A percentile compares a stretch with the other conserved stretches of the same genome.
Evolutionary conservation across 139 green algal species (phyloP).

Genomic region (Ostreobium quekettii): DNA sequence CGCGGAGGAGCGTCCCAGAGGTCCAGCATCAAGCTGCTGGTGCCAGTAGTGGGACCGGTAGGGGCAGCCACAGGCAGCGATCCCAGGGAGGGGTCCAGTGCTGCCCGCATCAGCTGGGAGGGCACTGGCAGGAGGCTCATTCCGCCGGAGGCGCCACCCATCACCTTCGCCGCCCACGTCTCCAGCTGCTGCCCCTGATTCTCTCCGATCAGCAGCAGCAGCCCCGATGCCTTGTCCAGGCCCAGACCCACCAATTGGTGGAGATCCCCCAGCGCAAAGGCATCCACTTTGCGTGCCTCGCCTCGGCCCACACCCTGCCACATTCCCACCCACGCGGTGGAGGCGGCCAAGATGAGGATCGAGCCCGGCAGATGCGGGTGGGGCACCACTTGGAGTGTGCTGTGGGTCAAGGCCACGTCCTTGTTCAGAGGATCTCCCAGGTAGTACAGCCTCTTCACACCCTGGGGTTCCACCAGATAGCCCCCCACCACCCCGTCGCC

Average conservation of each 20-base stretch:
- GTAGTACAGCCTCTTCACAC: constrained; percentile 4
- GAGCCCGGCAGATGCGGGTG: constrained; percentile 5
- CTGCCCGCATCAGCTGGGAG: not conserved
- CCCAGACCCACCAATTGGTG: too few species aligned
- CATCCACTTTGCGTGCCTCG: too few species aligned
- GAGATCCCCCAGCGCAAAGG: too few species aligned
- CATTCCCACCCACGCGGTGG: too few species aligned
- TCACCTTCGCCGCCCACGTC: not conserved
- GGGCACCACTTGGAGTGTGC: constrained; percentile 4
- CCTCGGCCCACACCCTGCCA: too few species aligned
- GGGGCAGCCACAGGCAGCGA: not conserved
- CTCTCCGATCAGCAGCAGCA: constrained; percentile 14
- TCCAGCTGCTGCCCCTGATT: not conserved
- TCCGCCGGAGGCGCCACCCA: not conserved
- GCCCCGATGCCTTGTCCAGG: not conserved
- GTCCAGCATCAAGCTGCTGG: constrained; percentile 10
- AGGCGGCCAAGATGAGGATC: not conserved
- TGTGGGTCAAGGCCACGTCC: too few species aligned
- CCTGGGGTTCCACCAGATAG: not conserved
- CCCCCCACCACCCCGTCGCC: constrained; percentile 4
- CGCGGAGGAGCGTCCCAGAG: constrained; percentile 9
- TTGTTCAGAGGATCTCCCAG: constrained; percentile 5
- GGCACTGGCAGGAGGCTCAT: constrained; percentile 4
- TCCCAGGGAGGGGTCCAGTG: not conserved
- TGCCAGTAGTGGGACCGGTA: not conserved